These are phyloP conservation scores for Eremomyces bilateralis DNA, from an alignment of 495 filamentous ascomycete species.

Conservation along the genomic window DNA sequence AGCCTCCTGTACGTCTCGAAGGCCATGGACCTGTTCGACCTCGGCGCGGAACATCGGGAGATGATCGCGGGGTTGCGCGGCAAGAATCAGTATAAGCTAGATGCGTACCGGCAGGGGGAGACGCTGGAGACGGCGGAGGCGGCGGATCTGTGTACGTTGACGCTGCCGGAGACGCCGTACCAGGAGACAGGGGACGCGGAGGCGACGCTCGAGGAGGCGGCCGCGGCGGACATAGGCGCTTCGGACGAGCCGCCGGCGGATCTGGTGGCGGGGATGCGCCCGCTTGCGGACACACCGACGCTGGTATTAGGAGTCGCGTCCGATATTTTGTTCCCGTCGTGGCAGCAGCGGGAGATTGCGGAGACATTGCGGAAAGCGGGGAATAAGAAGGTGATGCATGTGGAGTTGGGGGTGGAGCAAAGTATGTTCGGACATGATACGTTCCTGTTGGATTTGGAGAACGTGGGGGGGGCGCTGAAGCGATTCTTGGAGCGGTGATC, in stretches of 20 bases:
- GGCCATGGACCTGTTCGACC: conserved; percentile 96
- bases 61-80: conserved; percentile 26
- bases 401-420: conserved; percentile 78
- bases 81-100: conserved; percentile 27
- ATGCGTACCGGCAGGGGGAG: conserved; percentile 11
- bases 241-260: conserved; percentile 39
- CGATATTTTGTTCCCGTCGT: conserved; percentile 93
- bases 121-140: conserved; percentile 1
- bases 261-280: conserved; percentile 50
- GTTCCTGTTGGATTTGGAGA: conserved; percentile 78
- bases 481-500: conserved; percentile 44
- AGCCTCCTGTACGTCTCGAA: conserved; percentile 93
- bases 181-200: conserved; percentile 40
- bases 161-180: conserved; percentile 66
- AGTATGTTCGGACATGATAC: conserved; percentile 94
- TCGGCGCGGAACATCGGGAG: conserved; percentile 45
- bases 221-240: conserved; percentile 3
- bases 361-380: conserved; percentile 55
- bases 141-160: conserved; percentile 46
- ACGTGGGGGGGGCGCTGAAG: conserved; percentile 66
- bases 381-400: conserved; percentile 59
- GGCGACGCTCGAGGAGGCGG: conserved; percentile 5
- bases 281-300: conserved; percentile 50
- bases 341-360: conserved; percentile 93
- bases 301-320: conserved; percentile 87